Base-by-base conservation (phyloP, 495 filamentous ascomycete species). In the Poronia punctata region DNA sequence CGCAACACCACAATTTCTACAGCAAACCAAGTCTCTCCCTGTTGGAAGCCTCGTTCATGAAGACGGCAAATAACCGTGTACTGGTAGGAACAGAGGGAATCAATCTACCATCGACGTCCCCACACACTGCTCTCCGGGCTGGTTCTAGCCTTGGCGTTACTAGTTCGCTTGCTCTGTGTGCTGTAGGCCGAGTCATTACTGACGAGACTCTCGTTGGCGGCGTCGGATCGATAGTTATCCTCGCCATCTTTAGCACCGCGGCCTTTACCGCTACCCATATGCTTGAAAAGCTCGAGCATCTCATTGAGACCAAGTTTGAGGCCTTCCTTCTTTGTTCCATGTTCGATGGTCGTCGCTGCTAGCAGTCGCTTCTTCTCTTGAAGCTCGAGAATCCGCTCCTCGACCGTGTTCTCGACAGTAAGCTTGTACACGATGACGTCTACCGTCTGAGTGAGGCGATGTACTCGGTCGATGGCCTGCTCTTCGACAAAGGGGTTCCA, bases 401-500 rank as follows among this genome's bases (percentile, higher is more conserved):
- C 92, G 14, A 98, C 90, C 1, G 84, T 86, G 40, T 76, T 72
- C 38, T 74, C 75, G 46, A 98, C 77, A 9, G 88, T 94, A 48
- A 98, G 72, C 48, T 88, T 89, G 70, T 94, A 98, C 38, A 98
- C 88, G 16, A 86, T 77, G 26, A 98, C 92, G 54, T 96, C 89
- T 10, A 85, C 68, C 10, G 87, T 95, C 64, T 98, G 92, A 39
- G 92, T 96, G 28, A 98, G 79, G 8, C 92, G 86, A 50, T 98
- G 92, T 31, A 98, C 92, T 29, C 92, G 88, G 59, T 98, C 92
- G 50, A 98, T 98, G 7, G 92, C 92, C 71, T 97, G 92, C 60
- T 96, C 92, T 72, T 98, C 92, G 18, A 97, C 84, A 50, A 98
- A 98, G 67, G 32, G 92, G 63, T 98, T 98, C 92, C 92, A 98